These are phyloP conservation scores for Lasiosphaeris hirsuta DNA, from an alignment of 495 filamentous ascomycete species.

Conservation along the genomic window DNA sequence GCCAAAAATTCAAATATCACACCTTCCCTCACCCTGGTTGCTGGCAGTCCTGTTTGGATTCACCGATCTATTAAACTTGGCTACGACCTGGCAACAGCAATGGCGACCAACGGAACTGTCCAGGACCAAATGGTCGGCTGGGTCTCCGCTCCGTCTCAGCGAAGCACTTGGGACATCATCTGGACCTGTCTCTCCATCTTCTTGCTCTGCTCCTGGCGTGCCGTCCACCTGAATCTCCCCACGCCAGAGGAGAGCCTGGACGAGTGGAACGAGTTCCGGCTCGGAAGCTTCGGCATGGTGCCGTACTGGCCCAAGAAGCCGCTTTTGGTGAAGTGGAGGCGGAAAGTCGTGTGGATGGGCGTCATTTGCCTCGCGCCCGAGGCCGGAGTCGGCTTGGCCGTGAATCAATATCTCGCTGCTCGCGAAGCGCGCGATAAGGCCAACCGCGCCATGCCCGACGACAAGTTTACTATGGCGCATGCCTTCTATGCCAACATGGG, in stretches of 20 bases:
- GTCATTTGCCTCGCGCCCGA: conserved; percentile 15
- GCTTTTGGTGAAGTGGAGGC: background rate
- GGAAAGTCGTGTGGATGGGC: conserved; percentile 12
- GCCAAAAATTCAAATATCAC: no score
- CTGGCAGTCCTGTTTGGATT: no score
- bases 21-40: no score
- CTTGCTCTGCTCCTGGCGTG: conserved; percentile 9
- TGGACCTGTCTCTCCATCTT: conserved; percentile 12
- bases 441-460: background rate
- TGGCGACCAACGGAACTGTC: no score
- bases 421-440: background rate
- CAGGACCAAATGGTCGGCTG: conserved; percentile 5
- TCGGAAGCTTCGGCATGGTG: background rate
- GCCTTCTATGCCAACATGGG: conserved; percentile 22
- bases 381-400: conserved; percentile 10
- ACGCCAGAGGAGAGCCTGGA: conserved; percentile 3
- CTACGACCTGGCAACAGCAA: no score
- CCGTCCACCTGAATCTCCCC: conserved; percentile 11
- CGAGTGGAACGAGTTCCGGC: conserved; percentile 1
- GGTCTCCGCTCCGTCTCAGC: background rate
- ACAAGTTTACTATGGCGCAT: conserved; percentile 10
- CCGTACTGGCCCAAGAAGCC: background rate
- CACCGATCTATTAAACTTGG: no score
- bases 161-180: conserved; percentile 7
- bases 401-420: conserved; percentile 7